These are phyloP conservation scores for Lasiodiplodia sp. DNA, from an alignment of 2,329 filamentous ascomycete genomes.

Conservation along the genomic window DNA sequence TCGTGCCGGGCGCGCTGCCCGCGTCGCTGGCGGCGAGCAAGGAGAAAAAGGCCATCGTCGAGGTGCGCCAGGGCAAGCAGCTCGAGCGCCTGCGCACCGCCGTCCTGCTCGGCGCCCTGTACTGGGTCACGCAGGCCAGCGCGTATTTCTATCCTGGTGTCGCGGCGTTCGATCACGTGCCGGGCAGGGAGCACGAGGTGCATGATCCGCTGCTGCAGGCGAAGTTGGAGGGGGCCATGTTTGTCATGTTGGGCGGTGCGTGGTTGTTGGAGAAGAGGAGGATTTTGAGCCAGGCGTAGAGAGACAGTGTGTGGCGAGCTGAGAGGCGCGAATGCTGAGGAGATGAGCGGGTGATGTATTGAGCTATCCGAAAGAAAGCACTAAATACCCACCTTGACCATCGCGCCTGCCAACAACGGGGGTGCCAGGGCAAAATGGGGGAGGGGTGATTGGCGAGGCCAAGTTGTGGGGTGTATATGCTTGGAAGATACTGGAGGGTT, in stretches of 20 bases:
- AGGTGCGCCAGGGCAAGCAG: not conserved
- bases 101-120: conserved; percentile 49
- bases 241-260: not conserved
- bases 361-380: no score
- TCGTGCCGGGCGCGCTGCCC: conserved; percentile 24
- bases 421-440: not conserved
- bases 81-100: conserved; percentile 30
- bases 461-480: not conserved
- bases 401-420: not conserved
- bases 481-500: not conserved
- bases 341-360: no score
- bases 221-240: conserved; percentile 21
- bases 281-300: conserved; percentile 3
- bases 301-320: not conserved
- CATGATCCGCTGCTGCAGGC: conserved; percentile 16
- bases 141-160: conserved; percentile 55
- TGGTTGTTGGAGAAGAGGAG: conserved; percentile 29
- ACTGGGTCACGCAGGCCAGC: conserved; percentile 53
- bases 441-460: not conserved
- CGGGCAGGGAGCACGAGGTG: not conserved
- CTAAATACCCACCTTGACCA: no score
- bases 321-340: no score
- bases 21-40: not conserved
- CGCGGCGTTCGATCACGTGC: conserved; percentile 3
- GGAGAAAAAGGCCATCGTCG: not conserved